These are phyloP conservation scores for Ogataea populi-albae DNA, from an alignment of 805 yeast genomes.

Conservation along the genomic window DNA sequence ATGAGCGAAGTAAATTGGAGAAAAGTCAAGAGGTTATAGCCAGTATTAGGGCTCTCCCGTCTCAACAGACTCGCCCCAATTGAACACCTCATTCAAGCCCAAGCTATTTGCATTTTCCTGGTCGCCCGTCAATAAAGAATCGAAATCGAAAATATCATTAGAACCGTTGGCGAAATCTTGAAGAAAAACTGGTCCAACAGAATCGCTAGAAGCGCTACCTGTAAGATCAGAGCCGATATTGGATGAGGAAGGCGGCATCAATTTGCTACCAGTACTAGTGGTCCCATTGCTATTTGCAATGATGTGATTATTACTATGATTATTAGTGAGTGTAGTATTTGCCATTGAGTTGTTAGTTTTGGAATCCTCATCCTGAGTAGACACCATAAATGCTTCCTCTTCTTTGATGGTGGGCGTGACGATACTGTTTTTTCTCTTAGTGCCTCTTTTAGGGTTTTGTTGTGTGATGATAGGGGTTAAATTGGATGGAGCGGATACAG, in stretches of 20 bases:
- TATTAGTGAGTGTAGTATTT: slow-evolving; percentile 1
- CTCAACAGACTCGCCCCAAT: slow-evolving; percentile 44
- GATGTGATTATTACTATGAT: slow-evolving; percentile 6
- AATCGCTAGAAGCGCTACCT: slow-evolving; percentile 15
- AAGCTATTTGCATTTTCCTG: slow-evolving; percentile 32
- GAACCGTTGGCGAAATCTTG: slow-evolving; percentile 36
- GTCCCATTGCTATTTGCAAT: slow-evolving; percentile 5
- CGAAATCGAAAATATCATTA: slow-evolving; percentile 41
- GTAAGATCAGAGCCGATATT: slow-evolving; percentile 16
- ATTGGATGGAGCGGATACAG: not conserved
- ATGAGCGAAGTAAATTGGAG: not conserved
- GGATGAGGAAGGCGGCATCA: slow-evolving; percentile 8
- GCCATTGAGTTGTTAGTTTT: not conserved
- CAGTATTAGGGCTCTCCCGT: slow-evolving; percentile 30
- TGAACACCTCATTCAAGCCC: slow-evolving; percentile 34
- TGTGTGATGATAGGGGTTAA: slow-evolving; percentile 3
- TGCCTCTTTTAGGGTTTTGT: slow-evolving; percentile 16
- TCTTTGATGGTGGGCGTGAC: slow-evolving; percentile 29
- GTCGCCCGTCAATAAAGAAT: slow-evolving; percentile 42
- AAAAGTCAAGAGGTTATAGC: not conserved
- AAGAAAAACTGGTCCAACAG: slow-evolving; percentile 19
- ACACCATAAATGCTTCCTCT: slow-evolving; percentile 21
- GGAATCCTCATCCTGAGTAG: not conserved
- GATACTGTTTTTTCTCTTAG: slow-evolving; percentile 23
- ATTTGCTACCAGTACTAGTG: not conserved